Evolutionary conservation across 1,284 basidiomycete species (phyloP).

Genomic region (Filobasidium uniguttulatum): DNA sequence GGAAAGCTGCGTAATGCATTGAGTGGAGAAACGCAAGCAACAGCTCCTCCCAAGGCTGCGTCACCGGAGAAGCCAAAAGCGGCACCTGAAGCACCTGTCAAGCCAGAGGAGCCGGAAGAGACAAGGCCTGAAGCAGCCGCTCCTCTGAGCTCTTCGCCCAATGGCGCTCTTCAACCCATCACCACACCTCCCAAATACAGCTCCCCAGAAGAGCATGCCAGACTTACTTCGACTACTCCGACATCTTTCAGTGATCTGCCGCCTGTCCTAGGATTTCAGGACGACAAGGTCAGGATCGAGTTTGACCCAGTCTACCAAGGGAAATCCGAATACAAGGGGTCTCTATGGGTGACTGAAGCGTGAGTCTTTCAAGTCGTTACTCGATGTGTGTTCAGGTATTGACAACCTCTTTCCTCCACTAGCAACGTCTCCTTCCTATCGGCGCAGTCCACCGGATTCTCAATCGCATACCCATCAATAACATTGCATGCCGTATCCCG

Average conservation of each 20-base stretch:
- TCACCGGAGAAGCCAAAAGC: background rate
- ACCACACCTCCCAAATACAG: constrained; percentile 38
- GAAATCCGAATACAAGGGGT: constrained; percentile 41
- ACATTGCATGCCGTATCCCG: constrained; percentile 79
- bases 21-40: constrained; percentile 26
- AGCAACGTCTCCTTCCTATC: background rate
- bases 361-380: constrained; percentile 28
- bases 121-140: background rate
- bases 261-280: constrained; percentile 56
- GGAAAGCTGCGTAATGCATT: constrained; percentile 56
- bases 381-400: background rate
- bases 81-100: too few relatives aligned
- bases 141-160: background rate
- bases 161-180: constrained; percentile 13
- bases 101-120: background rate
- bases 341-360: constrained; percentile 71
- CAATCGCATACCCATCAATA: constrained; percentile 67
- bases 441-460: constrained; percentile 49
- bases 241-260: constrained; percentile 65
- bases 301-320: constrained; percentile 45
- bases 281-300: constrained; percentile 51
- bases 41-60: background rate
- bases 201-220: constrained; percentile 53
- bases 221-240: constrained; percentile 59
- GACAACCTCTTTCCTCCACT: background rate